A percentile compares a stretch with the other conserved stretches of the same genome.
Conservation (phyloP, 192 early-diverging fungal species). For the Obelidium mucronatum region DNA sequence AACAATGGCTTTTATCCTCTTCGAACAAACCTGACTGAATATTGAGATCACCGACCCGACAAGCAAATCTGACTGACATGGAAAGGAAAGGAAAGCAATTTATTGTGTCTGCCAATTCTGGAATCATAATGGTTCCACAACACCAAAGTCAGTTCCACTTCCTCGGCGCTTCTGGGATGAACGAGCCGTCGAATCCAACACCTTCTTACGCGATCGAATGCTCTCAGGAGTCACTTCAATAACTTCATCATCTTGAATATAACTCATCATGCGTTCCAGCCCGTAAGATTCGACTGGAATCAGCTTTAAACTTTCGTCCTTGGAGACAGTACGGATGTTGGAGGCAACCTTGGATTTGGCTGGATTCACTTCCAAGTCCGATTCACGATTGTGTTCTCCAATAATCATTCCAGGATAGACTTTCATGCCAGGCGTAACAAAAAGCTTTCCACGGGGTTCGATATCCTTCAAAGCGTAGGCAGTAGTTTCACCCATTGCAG, state of each 20-base stretch:
- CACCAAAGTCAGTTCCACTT: constrained; percentile 42
- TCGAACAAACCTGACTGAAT: no score
- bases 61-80: no score
- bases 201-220: constrained; percentile 78
- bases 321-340: constrained; percentile 79
- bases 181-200: constrained; percentile 72
- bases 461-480: constrained; percentile 78
- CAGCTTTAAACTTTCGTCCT: constrained; percentile 79
- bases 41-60: no score
- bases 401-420: constrained; percentile 90
- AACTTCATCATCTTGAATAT: constrained; percentile 82
- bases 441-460: constrained; percentile 81
- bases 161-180: constrained; percentile 49
- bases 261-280: constrained; percentile 82
- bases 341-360: constrained; percentile 82
- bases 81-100: no score
- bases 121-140: constrained; percentile 29
- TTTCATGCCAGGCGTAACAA: constrained; percentile 74
- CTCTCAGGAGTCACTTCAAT: constrained; percentile 82
- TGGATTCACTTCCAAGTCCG: constrained; percentile 86
- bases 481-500: constrained; percentile 70
- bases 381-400: constrained; percentile 79
- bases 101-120: no score
- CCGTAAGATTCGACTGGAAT: constrained; percentile 71
- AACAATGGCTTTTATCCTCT: not conserved